These are phyloP conservation scores for Hypoxylon fuscum DNA, from an alignment of 495 filamentous ascomycete genomes.

Conservation along the genomic window DNA sequence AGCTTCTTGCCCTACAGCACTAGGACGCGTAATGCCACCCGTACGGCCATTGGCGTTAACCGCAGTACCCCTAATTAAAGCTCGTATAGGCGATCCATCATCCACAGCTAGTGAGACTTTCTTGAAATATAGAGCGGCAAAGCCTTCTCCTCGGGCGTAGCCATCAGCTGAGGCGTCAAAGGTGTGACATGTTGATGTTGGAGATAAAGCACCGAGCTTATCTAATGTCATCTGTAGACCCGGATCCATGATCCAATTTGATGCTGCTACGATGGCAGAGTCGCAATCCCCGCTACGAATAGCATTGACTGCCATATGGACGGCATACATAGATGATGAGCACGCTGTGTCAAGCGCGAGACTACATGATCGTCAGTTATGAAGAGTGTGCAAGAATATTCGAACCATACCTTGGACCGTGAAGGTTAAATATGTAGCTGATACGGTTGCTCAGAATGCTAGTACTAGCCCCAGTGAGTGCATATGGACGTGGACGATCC, in stretches of 20 bases:
- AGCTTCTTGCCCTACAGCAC: slow-evolving; percentile 54
- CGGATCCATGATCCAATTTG: slow-evolving; percentile 52
- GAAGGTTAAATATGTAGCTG: slow-evolving; percentile 67
- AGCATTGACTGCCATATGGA: slow-evolving; percentile 62
- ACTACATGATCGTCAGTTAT: neutral
- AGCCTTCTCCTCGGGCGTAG: slow-evolving; percentile 70
- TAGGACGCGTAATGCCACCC: slow-evolving; percentile 61
- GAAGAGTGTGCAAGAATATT: neutral
- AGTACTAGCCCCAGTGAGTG: slow-evolving; percentile 61
- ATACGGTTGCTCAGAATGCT: slow-evolving; percentile 65
- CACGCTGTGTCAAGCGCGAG: slow-evolving; percentile 53
- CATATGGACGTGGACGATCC: slow-evolving; percentile 50
- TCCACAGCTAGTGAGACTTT: slow-evolving; percentile 57
- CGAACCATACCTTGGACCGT: slow-evolving; percentile 51
- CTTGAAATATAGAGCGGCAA: slow-evolving; percentile 64
- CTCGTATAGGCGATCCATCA: slow-evolving; percentile 60
- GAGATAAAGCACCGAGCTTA: slow-evolving; percentile 30
- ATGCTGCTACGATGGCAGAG: slow-evolving; percentile 57
- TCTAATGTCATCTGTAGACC: slow-evolving; percentile 42
- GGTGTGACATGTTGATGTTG: slow-evolving; percentile 47
- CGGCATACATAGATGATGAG: slow-evolving; percentile 62
- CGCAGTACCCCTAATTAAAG: slow-evolving; percentile 62
- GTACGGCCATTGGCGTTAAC: slow-evolving; percentile 63
- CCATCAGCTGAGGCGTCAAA: slow-evolving; percentile 67
- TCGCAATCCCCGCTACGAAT: slow-evolving; percentile 59